These are phyloP conservation scores for Penstemon barbatus DNA, from an alignment of 257 asterid species.

Conservation along the genomic window DNA sequence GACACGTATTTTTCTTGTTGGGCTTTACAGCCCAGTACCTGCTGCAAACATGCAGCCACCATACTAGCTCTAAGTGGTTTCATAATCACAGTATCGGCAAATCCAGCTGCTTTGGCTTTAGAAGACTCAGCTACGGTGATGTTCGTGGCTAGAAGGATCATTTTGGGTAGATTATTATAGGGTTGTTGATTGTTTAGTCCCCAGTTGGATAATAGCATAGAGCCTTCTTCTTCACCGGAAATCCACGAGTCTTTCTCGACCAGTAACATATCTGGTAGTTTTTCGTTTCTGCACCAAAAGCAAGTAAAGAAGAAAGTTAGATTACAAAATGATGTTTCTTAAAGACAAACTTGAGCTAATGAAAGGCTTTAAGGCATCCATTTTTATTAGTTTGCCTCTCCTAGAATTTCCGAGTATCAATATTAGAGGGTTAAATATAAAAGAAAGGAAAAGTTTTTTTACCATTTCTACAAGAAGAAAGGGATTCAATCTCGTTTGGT, in stretches of 20 bases:
- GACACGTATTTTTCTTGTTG: constrained; percentile 34
- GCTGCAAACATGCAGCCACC: constrained; percentile 86
- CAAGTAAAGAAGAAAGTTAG: neutral
- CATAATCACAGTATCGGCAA: constrained; percentile 76
- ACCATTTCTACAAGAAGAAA: no score
- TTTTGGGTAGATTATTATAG: constrained; percentile 48
- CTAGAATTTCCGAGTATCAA: no score
- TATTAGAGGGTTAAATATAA: no score
- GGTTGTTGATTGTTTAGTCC: constrained; percentile 49
- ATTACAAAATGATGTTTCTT: no score
- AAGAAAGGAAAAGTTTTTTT: no score
- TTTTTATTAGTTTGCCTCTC: no score
- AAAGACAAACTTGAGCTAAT: no score
- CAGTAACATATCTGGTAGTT: constrained; percentile 63
- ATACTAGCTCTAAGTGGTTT: constrained; percentile 87
- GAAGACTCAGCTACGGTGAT: constrained; percentile 54
- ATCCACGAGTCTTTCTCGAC: constrained; percentile 87
- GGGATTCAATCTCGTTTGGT: no score
- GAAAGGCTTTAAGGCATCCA: no score
- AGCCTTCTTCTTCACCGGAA: constrained; percentile 50
- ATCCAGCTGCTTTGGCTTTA: constrained; percentile 72
- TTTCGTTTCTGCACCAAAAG: constrained; percentile 44
- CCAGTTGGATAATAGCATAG: constrained; percentile 38
- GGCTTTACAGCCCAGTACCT: constrained; percentile 55
- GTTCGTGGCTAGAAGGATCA: constrained; percentile 86